Conservation (phyloP, 345 rosid genomes). For the Reutealis trisperma region DNA sequence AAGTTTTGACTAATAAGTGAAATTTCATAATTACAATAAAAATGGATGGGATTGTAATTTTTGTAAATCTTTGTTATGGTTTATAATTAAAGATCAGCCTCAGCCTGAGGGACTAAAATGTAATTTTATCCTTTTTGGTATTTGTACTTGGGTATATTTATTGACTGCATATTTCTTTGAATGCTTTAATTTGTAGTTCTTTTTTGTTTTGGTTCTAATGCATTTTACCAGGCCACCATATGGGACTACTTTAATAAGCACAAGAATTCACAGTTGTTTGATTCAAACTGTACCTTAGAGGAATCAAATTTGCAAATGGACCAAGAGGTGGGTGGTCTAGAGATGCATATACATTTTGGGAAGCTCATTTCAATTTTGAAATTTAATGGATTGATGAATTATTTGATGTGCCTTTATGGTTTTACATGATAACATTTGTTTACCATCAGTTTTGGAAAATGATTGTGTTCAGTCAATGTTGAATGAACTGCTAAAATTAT, state of each 20-base stretch:
- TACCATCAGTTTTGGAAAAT: neutral
- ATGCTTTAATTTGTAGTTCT: constrained; percentile 2
- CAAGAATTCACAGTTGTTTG: constrained; percentile 42
- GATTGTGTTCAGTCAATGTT: neutral
- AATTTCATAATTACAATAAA: neutral
- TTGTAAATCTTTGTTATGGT: neutral
- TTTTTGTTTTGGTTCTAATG: constrained; percentile 7
- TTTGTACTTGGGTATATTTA: neutral
- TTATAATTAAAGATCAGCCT: neutral
- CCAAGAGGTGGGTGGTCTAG: constrained; percentile 65
- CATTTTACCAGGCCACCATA: constrained; percentile 47
- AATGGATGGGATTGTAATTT: neutral
- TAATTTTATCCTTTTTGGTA: neutral
- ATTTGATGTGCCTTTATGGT: neutral
- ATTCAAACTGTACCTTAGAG: constrained; percentile 55
- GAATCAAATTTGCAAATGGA: constrained; percentile 71
- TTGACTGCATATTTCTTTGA: constrained; percentile 10
- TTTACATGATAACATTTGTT: too few species aligned
- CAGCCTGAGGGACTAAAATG: neutral
- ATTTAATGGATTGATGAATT: neutral
- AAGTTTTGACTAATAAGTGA: neutral
- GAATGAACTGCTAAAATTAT: too few species aligned
- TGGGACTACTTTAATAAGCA: constrained; percentile 74
- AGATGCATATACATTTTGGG: constrained; percentile 4
- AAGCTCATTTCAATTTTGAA: neutral